Conservation (phyloP, 139 green algal species). For the Tetraselmis chui region DNA sequence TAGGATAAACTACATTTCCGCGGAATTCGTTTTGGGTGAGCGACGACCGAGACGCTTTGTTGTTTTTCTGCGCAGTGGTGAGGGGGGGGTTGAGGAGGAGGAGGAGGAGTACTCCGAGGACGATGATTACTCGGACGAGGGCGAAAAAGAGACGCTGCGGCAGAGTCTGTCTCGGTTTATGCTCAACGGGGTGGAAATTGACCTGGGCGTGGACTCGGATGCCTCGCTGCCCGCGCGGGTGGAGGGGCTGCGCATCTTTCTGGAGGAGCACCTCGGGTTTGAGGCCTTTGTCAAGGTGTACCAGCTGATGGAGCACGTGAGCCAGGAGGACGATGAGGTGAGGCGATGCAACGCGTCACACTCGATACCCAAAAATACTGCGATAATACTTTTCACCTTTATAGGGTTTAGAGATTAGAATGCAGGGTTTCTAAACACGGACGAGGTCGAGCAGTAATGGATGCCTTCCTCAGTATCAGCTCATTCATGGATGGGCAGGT, state of each 20-base stretch:
- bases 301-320: constrained; percentile 44
- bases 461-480: too few species aligned
- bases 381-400: too few species aligned
- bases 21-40: too few species aligned
- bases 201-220: constrained; percentile 25
- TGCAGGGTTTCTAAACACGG: too few species aligned
- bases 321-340: constrained; percentile 38
- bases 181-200: constrained; percentile 42
- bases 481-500: too few species aligned
- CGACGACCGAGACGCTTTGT: too few species aligned
- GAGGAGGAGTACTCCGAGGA: background rate
- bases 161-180: constrained; percentile 28
- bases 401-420: too few species aligned
- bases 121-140: constrained; percentile 24
- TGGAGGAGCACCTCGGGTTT: constrained; percentile 42
- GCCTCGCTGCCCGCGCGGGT: constrained; percentile 36
- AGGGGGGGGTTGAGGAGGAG: background rate
- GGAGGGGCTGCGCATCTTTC: constrained; percentile 47
- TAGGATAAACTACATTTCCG: too few species aligned
- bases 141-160: constrained; percentile 20
- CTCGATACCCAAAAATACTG: too few species aligned
- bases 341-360: too few species aligned
- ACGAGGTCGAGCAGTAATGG: too few species aligned
- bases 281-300: constrained; percentile 55
- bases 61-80: too few species aligned